A percentile compares a stretch with the other conserved stretches of the same genome.
Conservation (phyloP, 805 yeast species). For the Metschnikowia kunwiensis region DNA sequence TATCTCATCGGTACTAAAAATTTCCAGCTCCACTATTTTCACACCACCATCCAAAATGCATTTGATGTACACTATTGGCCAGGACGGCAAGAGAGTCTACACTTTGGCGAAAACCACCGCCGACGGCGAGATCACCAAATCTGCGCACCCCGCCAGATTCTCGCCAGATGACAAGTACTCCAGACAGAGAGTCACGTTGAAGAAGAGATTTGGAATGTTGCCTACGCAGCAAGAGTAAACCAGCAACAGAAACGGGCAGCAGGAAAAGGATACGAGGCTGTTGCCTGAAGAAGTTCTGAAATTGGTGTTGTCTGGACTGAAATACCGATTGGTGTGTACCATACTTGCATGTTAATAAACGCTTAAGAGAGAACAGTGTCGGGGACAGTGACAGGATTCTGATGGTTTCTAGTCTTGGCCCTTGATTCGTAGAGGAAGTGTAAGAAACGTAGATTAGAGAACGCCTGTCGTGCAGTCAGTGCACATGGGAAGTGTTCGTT, state of each 20-base stretch:
- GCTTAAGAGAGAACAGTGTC: constrained; percentile 1
- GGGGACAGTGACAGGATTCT: too few relatives aligned
- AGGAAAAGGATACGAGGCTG: too few relatives aligned
- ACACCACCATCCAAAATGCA: constrained; percentile 58
- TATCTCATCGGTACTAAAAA: constrained; percentile 14
- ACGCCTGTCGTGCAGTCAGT: too few relatives aligned
- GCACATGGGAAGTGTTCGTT: too few relatives aligned
- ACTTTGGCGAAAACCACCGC: constrained; percentile 81
- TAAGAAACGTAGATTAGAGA: too few relatives aligned
- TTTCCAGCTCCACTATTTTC: not conserved
- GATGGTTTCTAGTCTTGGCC: too few relatives aligned
- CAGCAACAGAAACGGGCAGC: too few relatives aligned
- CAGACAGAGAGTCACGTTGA: constrained; percentile 96
- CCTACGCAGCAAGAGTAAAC: constrained; percentile 59
- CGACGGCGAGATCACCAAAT: constrained; percentile 91
- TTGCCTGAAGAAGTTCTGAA: too few relatives aligned
- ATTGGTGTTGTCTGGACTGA: too few relatives aligned
- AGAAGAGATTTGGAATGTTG: constrained; percentile 86
- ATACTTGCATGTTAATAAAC: constrained; percentile 10
- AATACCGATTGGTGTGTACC: constrained; percentile 12
- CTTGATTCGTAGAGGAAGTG: too few relatives aligned
- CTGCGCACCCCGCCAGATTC: constrained; percentile 99
- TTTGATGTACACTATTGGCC: constrained; percentile 95
- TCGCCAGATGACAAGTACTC: constrained; percentile 99
- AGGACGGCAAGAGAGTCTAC: constrained; percentile 93